phyloP scores from a whole-genome alignment of 352 stramenopile species.

The Globisporangium nagaii region DNA sequence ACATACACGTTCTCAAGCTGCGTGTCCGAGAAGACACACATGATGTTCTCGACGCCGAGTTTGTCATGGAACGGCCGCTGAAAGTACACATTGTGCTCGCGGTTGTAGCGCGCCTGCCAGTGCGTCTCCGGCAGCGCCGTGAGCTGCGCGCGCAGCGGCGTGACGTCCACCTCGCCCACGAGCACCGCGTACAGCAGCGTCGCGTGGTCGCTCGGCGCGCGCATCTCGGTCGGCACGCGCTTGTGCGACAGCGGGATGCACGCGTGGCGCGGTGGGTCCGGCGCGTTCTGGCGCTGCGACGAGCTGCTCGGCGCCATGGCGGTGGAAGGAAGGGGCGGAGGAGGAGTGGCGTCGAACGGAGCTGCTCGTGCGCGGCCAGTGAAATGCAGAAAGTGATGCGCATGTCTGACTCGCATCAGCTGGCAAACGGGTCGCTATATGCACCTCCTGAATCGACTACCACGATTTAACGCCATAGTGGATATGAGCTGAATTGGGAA shows the following conservation, averaged over 20 bases:
- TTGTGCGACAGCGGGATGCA: slow-evolving; percentile 48
- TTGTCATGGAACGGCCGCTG: slow-evolving; percentile 91
- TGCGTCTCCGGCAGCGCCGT: slow-evolving; percentile 25
- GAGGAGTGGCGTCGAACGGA: no score
- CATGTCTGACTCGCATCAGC: no score
- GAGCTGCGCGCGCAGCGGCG: slow-evolving; percentile 28
- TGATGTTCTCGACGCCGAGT: slow-evolving; percentile 94
- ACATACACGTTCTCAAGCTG: slow-evolving; percentile 91
- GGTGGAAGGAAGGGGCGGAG: not conserved
- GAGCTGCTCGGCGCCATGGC: not conserved
- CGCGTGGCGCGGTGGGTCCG: slow-evolving; percentile 25
- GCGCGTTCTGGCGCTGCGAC: slow-evolving; percentile 23
- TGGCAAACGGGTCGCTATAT: no score
- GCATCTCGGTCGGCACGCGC: slow-evolving; percentile 50
- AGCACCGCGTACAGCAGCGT: slow-evolving; percentile 35
- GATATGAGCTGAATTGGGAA: no score
- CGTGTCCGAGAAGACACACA: slow-evolving; percentile 95
- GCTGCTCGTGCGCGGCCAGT: no score
- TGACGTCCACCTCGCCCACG: slow-evolving; percentile 32
- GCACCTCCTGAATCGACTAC: no score
- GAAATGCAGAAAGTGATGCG: not conserved
- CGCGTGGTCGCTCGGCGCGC: slow-evolving; percentile 28
- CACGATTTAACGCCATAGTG: no score
- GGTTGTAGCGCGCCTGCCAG: slow-evolving; percentile 45
- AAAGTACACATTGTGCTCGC: slow-evolving; percentile 80